Evolutionary conservation across 768 basidiomycete genomes (phyloP).

Genomic region (Pisolithus tinctorius): DNA sequence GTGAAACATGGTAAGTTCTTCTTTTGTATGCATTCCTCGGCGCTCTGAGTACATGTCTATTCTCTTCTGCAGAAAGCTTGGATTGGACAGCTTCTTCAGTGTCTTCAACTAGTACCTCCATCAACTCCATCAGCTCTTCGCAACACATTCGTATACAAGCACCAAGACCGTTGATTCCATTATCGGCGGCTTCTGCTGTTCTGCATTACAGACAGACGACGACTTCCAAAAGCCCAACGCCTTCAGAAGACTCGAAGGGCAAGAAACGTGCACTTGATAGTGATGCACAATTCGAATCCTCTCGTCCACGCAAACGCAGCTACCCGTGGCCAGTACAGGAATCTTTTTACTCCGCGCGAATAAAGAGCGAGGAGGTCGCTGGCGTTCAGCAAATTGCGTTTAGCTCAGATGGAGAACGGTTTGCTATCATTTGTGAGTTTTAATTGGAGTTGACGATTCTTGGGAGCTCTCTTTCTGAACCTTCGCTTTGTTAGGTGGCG

Average conservation of each 20-base stretch:
- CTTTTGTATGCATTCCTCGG: not conserved
- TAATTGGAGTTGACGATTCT: not conserved
- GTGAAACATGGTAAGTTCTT: slow-evolving; percentile 23
- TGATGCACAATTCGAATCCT: slow-evolving; percentile 18
- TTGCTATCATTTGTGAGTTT: slow-evolving; percentile 53
- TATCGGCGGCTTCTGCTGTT: slow-evolving; percentile 30
- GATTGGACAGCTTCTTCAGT: slow-evolving; percentile 19
- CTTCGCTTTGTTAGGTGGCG: slow-evolving; percentile 35
- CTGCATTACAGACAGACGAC: slow-evolving; percentile 19
- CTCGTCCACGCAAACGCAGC: slow-evolving; percentile 28
- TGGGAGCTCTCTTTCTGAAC: not conserved
- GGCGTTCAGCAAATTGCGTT: slow-evolving; percentile 44
- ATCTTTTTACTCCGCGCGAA: slow-evolving; percentile 27
- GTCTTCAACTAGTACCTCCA: slow-evolving; percentile 11
- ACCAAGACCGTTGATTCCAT: slow-evolving; percentile 19
- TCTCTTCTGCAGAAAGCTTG: slow-evolving; percentile 9
- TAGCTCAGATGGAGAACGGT: slow-evolving; percentile 44
- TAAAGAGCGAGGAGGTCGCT: slow-evolving; percentile 43
- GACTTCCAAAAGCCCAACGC: slow-evolving; percentile 20
- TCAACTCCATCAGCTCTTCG: slow-evolving; percentile 4
- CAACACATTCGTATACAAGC: slow-evolving; percentile 21
- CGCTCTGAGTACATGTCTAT: not conserved
- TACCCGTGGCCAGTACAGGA: slow-evolving; percentile 45
- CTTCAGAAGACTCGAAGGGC: slow-evolving; percentile 23
- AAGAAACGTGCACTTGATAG: slow-evolving; percentile 33